Conservation (phyloP, 352 stramenopile genomes). For the Pythium aquatile region DNA sequence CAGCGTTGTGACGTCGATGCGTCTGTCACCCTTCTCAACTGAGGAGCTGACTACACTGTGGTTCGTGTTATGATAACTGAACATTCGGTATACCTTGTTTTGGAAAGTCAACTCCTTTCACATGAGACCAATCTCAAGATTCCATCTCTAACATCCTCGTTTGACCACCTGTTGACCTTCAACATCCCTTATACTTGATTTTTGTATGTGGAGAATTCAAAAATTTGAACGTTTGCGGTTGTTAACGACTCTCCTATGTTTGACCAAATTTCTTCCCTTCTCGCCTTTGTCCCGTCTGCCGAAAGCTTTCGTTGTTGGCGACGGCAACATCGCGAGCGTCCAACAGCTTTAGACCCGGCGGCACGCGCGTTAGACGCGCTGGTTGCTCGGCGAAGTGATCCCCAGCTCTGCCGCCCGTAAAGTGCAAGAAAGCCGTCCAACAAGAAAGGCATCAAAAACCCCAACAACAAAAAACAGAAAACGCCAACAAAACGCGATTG, state of each 20-base stretch:
- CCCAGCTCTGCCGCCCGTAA: not conserved
- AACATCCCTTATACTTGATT: slow-evolving; percentile 22
- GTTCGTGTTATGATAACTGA: slow-evolving; percentile 5
- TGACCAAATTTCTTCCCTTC: slow-evolving; percentile 6
- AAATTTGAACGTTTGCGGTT: slow-evolving; percentile 28
- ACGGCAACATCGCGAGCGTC: slow-evolving; percentile 14
- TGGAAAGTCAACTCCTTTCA: slow-evolving; percentile 2
- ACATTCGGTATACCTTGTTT: slow-evolving; percentile 6
- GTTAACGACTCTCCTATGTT: slow-evolving; percentile 13
- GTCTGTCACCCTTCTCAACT: not conserved
- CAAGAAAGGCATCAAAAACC: not conserved
- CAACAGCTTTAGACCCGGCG: not conserved
- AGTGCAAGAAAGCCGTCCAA: not conserved
- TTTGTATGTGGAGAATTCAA: slow-evolving; percentile 20
- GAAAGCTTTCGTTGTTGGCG: slow-evolving; percentile 9
- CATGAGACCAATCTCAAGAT: slow-evolving; percentile 10
- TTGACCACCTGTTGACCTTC: slow-evolving; percentile 7
- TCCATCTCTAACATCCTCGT: slow-evolving; percentile 14
- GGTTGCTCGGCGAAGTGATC: not conserved
- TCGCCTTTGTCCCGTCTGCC: slow-evolving; percentile 14
- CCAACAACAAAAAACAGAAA: not conserved
- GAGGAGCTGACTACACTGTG: not conserved
- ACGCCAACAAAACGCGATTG: slow-evolving; percentile 2
- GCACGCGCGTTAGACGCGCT: slow-evolving; percentile 3
- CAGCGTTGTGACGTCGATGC: slow-evolving; percentile 1